These are phyloP conservation scores for Astrothelium subdiscretum DNA, from an alignment of 495 filamentous ascomycete species.

Conservation along the genomic window DNA sequence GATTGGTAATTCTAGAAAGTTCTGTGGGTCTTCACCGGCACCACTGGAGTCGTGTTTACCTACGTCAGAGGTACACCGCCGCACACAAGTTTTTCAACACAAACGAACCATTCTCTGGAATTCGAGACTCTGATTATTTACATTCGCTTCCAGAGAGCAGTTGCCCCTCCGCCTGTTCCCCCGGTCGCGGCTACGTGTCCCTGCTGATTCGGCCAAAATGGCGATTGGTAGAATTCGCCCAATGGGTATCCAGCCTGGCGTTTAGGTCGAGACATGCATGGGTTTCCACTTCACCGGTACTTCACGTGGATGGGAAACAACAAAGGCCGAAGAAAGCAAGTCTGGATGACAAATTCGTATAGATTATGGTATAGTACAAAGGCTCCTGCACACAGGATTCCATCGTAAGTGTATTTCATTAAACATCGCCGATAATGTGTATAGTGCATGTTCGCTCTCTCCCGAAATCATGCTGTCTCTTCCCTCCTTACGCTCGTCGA, in stretches of 20 bases:
- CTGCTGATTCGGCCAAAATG: neutral
- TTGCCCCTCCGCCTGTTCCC: neutral
- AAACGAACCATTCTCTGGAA: too few species aligned
- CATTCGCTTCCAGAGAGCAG: neutral
- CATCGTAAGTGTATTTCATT: neutral
- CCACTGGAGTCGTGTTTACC: neutral
- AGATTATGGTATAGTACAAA: too few species aligned
- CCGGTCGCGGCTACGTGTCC: neutral
- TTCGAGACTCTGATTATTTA: constrained; percentile 1
- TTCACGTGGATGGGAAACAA: neutral
- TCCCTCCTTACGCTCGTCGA: neutral
- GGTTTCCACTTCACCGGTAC: neutral
- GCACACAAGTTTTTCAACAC: neutral
- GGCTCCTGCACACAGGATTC: neutral
- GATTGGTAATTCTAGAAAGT: constrained; percentile 1
- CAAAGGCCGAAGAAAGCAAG: too few species aligned
- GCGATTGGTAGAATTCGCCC: neutral
- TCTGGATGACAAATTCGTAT: too few species aligned
- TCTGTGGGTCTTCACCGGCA: neutral
- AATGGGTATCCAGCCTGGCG: neutral
- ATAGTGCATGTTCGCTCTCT: neutral
- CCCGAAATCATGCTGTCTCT: neutral
- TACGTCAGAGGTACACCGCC: neutral
- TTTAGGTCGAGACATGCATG: neutral
- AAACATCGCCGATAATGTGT: neutral